These are phyloP conservation scores for Tinospora cordifolia DNA, from an alignment of 164 flowering plant species.

Conservation along the genomic window DNA sequence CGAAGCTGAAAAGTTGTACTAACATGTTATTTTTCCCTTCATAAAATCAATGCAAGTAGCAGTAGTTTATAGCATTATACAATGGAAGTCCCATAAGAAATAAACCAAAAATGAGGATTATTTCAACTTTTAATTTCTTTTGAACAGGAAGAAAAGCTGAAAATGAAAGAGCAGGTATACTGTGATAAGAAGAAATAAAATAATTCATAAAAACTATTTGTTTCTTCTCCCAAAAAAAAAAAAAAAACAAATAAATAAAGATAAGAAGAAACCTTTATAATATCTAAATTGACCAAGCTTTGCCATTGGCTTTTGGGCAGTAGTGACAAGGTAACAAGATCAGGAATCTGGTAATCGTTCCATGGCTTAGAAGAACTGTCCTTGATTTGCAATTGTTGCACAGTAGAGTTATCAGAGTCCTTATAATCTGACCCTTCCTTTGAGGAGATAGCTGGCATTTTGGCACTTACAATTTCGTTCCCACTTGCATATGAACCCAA, in stretches of 20 bases:
- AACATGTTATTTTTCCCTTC: neutral
- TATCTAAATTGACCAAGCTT: conserved; percentile 78
- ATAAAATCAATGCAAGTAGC: neutral
- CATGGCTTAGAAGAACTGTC: conserved; percentile 10
- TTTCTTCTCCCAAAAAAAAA: neutral
- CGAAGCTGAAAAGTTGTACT: conserved; percentile 46
- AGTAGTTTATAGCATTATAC: neutral
- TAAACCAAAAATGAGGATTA: neutral
- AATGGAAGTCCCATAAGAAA: neutral
- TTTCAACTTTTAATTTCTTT: neutral
- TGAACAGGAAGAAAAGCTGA: neutral
- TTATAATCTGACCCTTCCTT: conserved; percentile 28
- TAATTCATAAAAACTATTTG: neutral
- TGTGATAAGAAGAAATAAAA: conserved; percentile 2
- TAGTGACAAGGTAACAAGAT: conserved; percentile 86
- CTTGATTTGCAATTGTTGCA: conserved; percentile 13
- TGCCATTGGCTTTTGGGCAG: conserved; percentile 99
- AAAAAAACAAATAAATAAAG: no score
- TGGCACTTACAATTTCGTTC: conserved; percentile 54
- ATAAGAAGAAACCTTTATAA: conserved; percentile 64
- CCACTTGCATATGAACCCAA: conserved; percentile 67
- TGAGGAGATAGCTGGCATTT: conserved; percentile 64
- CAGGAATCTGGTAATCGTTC: conserved; percentile 54
- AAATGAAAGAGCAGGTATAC: neutral
- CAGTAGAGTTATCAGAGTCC: conserved; percentile 22